Conservation (phyloP, 768 basidiomycete genomes). For the Mycena olivaceomarginata region DNA sequence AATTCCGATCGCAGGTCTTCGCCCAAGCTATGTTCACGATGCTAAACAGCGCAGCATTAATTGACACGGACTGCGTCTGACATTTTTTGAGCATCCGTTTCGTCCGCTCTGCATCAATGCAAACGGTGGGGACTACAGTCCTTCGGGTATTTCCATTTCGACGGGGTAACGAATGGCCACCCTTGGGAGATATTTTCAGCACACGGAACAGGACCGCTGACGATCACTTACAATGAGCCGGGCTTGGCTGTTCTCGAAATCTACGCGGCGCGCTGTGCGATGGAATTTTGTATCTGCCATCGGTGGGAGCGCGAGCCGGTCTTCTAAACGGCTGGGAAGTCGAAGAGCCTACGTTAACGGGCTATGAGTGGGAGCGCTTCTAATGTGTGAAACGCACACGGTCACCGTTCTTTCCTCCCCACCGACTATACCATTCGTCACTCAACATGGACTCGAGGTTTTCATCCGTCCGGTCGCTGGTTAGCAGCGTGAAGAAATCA, state of each 20-base stretch:
- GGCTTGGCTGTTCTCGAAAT: conserved; percentile 72
- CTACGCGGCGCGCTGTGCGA: conserved; percentile 69
- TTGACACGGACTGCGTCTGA: conserved; percentile 83
- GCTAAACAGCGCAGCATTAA: conserved; percentile 82
- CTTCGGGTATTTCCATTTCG: conserved; percentile 64
- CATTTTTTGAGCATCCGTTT: conserved; percentile 80
- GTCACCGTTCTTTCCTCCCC: conserved; percentile 44
- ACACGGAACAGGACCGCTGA: background rate
- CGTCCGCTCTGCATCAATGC: conserved; percentile 74
- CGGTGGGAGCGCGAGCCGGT: conserved; percentile 59
- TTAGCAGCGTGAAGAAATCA: conserved; percentile 84
- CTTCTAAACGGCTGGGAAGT: conserved; percentile 69
- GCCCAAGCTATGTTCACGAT: conserved; percentile 87
- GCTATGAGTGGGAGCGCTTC: background rate
- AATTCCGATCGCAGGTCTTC: conserved; percentile 63
- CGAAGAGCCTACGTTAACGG: conserved; percentile 32
- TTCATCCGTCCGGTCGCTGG: conserved; percentile 53
- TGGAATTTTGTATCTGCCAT: conserved; percentile 60
- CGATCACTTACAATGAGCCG: conserved; percentile 70
- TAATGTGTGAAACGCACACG: conserved; percentile 37
- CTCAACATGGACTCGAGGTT: conserved; percentile 55
- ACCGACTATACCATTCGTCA: conserved; percentile 56
- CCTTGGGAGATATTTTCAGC: conserved; percentile 60
- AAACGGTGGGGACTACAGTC: conserved; percentile 83
- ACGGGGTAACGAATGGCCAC: conserved; percentile 85